Evolutionary conservation across 768 basidiomycete species (phyloP), one percentile per base, ranked within the genome.

Genomic region (Candolleomyces aberdarensis): DNA sequence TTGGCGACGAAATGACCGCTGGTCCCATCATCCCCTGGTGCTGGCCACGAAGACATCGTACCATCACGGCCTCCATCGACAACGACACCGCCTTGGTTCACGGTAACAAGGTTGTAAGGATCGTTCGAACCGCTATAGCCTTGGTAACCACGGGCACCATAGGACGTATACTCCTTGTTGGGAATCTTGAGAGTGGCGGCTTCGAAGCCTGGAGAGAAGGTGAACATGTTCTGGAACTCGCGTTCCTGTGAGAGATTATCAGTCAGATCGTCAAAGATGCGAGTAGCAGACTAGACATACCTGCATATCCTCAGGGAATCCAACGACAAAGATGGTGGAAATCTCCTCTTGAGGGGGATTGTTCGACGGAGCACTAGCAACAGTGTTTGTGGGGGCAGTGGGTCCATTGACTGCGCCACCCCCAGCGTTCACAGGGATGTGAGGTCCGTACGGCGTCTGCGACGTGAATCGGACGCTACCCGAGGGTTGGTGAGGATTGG

Each of bases 141-240:
- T 65, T 80, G 76, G 43, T 67, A 65, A 11, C 64, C 63, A 19
- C 67, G 62, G 53, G 69, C 59, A 20, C 85, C 85, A 64, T 91
- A 93, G 43, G 90, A 83, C 20, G 89, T 89, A 64, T 85, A 88
- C 68, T 94, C 92, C 75, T 94, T 90, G 79, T 94, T 93, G 1
- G 97, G 97, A 61, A 96, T 94, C 82, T 98, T 99, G 66, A 99
- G 82, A 6, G 96, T 97, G 8, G 97, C 96, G 22, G 96, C 97
- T 73, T 98, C 97, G 68, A 98, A 99, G 11, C 95, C 97, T 0
- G 84, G 77, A 3, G 92, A 94, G 69, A 99, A 99, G 8, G 95
- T 94, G 72, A 99, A 99, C 91, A 99, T 96, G 72, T 98, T 98
- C 74, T 96, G 94, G 74, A 98, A 99, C 76, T 99, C 97, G 32